Evolutionary conservation across 1,139 yeast genomes (phyloP).

Genomic region (Dujonia santamariae): DNA sequence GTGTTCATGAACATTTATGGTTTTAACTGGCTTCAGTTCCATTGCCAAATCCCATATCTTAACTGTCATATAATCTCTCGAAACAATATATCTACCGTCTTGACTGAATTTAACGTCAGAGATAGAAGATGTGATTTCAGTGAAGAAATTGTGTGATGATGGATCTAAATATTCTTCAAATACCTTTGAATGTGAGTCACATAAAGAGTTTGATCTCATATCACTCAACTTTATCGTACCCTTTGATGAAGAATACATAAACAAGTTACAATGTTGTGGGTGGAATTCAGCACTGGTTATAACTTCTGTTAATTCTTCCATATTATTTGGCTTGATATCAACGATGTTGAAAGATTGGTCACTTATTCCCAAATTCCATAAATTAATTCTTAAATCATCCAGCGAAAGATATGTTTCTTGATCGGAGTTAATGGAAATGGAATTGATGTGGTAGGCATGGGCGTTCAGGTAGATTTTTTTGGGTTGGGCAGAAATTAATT

Average conservation of each 20-base stretch:
- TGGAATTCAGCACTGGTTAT: constrained; percentile 98
- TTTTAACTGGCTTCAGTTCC: constrained; percentile 93
- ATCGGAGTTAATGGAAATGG: constrained; percentile 91
- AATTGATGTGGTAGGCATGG: constrained; percentile 96
- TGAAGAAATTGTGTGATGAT: constrained; percentile 88
- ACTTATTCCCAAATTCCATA: constrained; percentile 93
- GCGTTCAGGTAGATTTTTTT: constrained; percentile 91
- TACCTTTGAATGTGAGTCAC: constrained; percentile 86
- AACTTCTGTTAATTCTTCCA: constrained; percentile 98
- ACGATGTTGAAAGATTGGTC: constrained; percentile 96
- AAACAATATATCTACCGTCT: constrained; percentile 91
- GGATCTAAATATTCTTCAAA: constrained; percentile 95
- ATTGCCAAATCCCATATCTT: constrained; percentile 98
- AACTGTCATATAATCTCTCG: constrained; percentile 95
- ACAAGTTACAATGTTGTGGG: constrained; percentile 86
- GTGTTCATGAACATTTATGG: constrained; percentile 94
- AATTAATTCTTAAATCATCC: constrained; percentile 91
- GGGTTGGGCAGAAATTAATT: constrained; percentile 93
- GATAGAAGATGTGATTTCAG: constrained; percentile 94
- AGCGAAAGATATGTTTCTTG: constrained; percentile 93
- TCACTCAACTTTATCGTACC: constrained; percentile 95
- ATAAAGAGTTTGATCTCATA: constrained; percentile 93
- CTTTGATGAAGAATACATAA: constrained; percentile 95
- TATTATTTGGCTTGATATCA: constrained; percentile 95
- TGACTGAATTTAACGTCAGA: constrained; percentile 91